Base-by-base conservation (phyloP, 1,284 basidiomycete species). In the Tremellales sp. region DNA sequence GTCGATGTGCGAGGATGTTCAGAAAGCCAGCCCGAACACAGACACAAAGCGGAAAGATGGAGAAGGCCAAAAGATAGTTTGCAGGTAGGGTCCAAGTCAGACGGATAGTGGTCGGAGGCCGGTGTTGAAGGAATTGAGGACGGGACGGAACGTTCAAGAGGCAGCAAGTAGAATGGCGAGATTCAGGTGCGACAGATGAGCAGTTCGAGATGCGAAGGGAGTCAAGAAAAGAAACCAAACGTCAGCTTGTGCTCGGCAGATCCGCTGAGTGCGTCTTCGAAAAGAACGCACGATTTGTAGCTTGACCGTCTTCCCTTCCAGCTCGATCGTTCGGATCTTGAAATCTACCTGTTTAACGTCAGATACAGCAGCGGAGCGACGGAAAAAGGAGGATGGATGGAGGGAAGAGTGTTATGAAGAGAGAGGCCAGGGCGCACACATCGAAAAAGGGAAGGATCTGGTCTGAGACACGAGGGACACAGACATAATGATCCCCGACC, bases 301-400 rank as follows among this genome's bases (percentile, higher is more conserved):
- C 75, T 98, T 99, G 67, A 98, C 91, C 2, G 91, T 97, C 87
- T 97, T 98, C 59, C 94, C 94, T 74, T 98, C 95, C 46, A 99
- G 81, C 75, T 99, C 95, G 73, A 99, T 97, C 40, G 95, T 99
- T 63, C 95, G 82, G 77, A 99, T 98, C 86, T 99, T 99, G 80
- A 98, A 99, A 79, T 99, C 95, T 51, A 98, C 71, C 70, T 71
- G n/a, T n/a, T n/a, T n/a, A n/a, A n/a, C n/a, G n/a, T 36, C 8
- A 16, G 19, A n/a, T 8, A 19, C 2, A 18, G 32, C 12, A 9
- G 9, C 12, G n/a, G 29, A 32, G 12, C 29, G n/a, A 12, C 12
- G n/a, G 12, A 12, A 32, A 32, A n/a, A n/a, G 29, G 12, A 32
- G 12, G 29, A 32, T 32, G 29, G n/a, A 12, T 12, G n/a, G n/a